These are phyloP conservation scores for Pythium phragmiticola DNA, from an alignment of 352 stramenopile genomes.

Conservation along the genomic window DNA sequence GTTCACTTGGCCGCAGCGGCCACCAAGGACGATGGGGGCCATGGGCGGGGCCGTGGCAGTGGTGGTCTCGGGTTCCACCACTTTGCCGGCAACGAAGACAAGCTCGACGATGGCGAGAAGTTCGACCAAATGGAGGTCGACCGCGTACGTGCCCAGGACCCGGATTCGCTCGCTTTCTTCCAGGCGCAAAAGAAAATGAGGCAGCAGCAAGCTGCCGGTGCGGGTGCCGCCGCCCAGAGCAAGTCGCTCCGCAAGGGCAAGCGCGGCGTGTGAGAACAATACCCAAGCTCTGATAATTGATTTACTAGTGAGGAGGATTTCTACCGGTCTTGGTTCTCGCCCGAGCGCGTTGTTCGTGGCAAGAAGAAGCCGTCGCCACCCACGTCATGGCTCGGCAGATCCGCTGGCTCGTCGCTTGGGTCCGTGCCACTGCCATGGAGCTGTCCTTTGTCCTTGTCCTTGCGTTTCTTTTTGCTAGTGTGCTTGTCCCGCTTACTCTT, in stretches of 20 bases:
- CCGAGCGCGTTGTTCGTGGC: conserved; percentile 14
- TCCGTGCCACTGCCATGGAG: conserved; percentile 25
- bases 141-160: conserved; percentile 81
- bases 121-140: conserved; percentile 92
- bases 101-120: conserved; percentile 89
- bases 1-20: conserved; percentile 26
- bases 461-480: conserved; percentile 62
- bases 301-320: neutral
- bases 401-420: conserved; percentile 13
- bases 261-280: conserved; percentile 26
- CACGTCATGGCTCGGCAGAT: conserved; percentile 4
- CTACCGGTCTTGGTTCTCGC: conserved; percentile 21
- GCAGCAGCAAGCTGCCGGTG: conserved; percentile 31
- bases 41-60: conserved; percentile 20
- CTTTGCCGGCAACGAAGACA: conserved; percentile 53
- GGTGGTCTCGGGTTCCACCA: conserved; percentile 14
- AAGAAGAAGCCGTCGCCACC: conserved; percentile 23
- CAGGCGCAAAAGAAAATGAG: conserved; percentile 88
- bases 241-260: conserved; percentile 37
- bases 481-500: conserved; percentile 44
- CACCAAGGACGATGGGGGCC: conserved; percentile 26
- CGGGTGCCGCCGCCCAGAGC: conserved; percentile 10
- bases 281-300: neutral
- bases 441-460: conserved; percentile 43
- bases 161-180: conserved; percentile 92